Base-by-base conservation (phyloP, 805 yeast species). In the Cyberlindnera amylophila region DNA sequence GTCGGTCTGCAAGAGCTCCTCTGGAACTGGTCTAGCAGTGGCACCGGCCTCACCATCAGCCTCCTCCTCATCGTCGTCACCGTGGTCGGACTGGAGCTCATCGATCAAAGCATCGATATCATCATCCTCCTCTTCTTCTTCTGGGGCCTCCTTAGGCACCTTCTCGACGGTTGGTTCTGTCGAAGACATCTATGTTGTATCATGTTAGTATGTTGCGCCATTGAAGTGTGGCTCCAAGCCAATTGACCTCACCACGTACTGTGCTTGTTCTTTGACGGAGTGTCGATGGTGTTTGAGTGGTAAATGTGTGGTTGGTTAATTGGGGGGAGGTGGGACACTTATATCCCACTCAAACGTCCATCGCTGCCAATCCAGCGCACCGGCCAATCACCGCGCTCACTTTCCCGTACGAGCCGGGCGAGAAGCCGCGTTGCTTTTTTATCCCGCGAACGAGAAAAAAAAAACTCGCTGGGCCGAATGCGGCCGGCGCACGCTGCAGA, bases 1-100 rank as follows among this genome's bases (percentile, higher is more conserved):
- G 72, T 83, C 86, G 49, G 96, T 87, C 67, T 84, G 82, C 59
- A 87, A 74, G 54, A 85, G 69, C 62, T 84, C 93, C 59, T 88
- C 96, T 42, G 96, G 95, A 41, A 87, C 88, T 47, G 85, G 84
- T 67, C 82, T 79, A 66, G 81, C 79, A 46, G 80, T 72, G 52
- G 74, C 74, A 48, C 74, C 81, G 36, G 75, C 79, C 46, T 58
- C 69, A 34, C 54, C 63, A 27, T 62, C n/a, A n/a, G n/a, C 70
- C 30, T 61, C 70, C 34, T 69, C 80, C 36, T 70, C 78, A 23
- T 69, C 81, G 4, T 72, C 82, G 4, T 62, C 79, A 54, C 74
- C 79, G 52, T 71, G 73, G 66, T 81, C 69, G 41, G 75, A 70
- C 71, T 87, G 95, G 59, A 88, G 74, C 61, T 87, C 96, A 52